phyloP scores from a whole-genome alignment of 441 rosid species.

The Syzygium syzygioides region DNA sequence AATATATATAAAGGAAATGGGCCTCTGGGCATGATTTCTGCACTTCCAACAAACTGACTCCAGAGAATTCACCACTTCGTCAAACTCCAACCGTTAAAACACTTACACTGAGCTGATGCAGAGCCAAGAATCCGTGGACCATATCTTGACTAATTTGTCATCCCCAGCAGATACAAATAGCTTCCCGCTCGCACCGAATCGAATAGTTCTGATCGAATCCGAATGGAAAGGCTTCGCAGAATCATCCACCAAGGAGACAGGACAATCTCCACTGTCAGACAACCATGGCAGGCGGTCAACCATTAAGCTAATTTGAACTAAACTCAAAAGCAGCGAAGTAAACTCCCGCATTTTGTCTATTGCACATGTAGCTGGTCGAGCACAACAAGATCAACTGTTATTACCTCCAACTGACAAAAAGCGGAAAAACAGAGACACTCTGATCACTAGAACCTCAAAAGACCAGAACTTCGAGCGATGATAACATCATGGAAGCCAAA shows the following conservation, averaged over 20 bases:
- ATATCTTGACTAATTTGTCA: slow-evolving; percentile 79
- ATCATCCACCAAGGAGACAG: slow-evolving; percentile 56
- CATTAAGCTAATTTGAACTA: not conserved
- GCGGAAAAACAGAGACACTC: not conserved
- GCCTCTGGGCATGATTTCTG: not conserved
- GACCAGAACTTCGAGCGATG: not conserved
- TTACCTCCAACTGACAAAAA: not conserved
- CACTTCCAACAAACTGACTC: not conserved
- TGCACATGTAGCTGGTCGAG: not conserved
- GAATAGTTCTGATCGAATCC: slow-evolving; percentile 78
- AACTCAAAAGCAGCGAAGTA: not conserved
- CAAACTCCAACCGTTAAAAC: not conserved
- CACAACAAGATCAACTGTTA: not conserved
- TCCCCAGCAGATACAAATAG: slow-evolving; percentile 81
- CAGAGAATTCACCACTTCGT: not conserved
- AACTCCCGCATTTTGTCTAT: not conserved
- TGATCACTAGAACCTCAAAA: not conserved
- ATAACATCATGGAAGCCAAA: not conserved
- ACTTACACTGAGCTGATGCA: slow-evolving; percentile 61
- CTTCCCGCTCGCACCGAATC: slow-evolving; percentile 56
- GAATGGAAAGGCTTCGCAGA: slow-evolving; percentile 40
- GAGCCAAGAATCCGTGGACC: slow-evolving; percentile 68
- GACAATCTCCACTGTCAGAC: slow-evolving; percentile 36
- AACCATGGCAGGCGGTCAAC: not conserved
- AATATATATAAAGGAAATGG: not conserved